Base-by-base conservation (phyloP, 192 early-diverging fungal species). In the Helicostylum pulchrum region DNA sequence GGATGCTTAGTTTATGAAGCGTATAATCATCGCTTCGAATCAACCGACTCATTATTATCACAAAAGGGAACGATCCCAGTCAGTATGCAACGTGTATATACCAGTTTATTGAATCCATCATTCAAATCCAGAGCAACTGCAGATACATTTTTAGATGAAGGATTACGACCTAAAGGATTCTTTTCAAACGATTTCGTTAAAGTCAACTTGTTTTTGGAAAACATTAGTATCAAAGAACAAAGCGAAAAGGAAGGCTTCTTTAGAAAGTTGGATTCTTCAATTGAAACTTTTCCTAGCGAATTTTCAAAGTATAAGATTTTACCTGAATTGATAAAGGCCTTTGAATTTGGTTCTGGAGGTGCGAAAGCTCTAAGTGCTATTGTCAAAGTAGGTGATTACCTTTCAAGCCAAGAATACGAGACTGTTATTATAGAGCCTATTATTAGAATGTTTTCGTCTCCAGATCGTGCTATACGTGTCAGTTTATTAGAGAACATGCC, bases 251-350 rank as follows among this genome's bases (percentile, higher is more conserved):
- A 89, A 10, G 77, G 78, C n/a, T 97, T 96, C 70, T 80, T 92
- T 45, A 85, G 92, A 23, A 87, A 91, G 45, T 78, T 98, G 53
- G 88, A 89, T 64, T 55, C 71, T 20, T 73, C 81, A 1, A 78
- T 96, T 14, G 90, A 88, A 15, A 71, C 78, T n/a, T 93, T 95
- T 58, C 95, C 95, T 31, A 62, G 70, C 17, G 83, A 88, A 12
- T 97, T 95, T 73, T 88, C 84, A 66, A 93, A 88, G 59, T 87
- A 94, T 81, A 98, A 98, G 77, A 88, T 98, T 39, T 78, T 96
- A 72, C 95, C 95, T 0, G 94, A 95, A 70, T 80, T 99, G 20
- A 79, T 94, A 19, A 88, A 94, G 26, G 77, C 88, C 7, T 80
- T 93, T 61, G 91, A 92, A 66, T 94, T 84, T 73, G 91, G 89